A percentile compares a stretch with the other conserved stretches of the same genome.
Conservation (phyloP, 352 stramenopile species). For the Globisporangium nodosum region DNA sequence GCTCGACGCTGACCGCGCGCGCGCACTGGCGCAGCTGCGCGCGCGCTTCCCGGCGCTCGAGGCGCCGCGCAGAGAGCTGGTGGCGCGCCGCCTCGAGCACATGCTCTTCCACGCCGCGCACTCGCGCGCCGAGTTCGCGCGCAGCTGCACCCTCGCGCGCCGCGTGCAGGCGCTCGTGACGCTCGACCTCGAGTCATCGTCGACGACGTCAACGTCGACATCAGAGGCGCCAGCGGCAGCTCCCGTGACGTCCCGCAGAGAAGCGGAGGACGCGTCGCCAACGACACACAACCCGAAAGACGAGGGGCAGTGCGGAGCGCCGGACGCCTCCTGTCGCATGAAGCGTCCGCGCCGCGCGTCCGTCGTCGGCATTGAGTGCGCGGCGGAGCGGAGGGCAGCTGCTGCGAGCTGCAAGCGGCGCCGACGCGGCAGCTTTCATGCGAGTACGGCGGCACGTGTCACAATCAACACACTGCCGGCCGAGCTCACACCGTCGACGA, state of each 20-base stretch:
- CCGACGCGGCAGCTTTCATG: slow-evolving; percentile 1
- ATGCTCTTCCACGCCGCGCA: slow-evolving; percentile 67
- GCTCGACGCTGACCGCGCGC: slow-evolving; percentile 9
- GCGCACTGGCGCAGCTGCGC: slow-evolving; percentile 21
- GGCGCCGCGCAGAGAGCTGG: slow-evolving; percentile 8
- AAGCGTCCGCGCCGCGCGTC: slow-evolving; percentile 12
- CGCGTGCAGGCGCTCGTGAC: slow-evolving; percentile 72
- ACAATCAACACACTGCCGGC: too few relatives aligned
- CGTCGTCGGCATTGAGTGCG: slow-evolving; percentile 3
- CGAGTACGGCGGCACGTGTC: too few relatives aligned
- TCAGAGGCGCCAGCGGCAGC: not conserved
- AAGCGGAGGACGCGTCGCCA: too few relatives aligned
- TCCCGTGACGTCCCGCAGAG: not conserved
- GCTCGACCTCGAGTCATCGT: slow-evolving; percentile 10
- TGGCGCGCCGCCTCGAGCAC: slow-evolving; percentile 65
- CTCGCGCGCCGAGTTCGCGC: slow-evolving; percentile 61
- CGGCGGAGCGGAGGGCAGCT: not conserved
- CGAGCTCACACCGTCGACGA: too few relatives aligned
- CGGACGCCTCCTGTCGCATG: not conserved
- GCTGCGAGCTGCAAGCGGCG: not conserved
- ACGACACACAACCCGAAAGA: not conserved
- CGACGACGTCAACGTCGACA: not conserved
- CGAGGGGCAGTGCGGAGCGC: not conserved
- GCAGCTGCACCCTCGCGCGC: slow-evolving; percentile 54
- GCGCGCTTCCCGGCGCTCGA: slow-evolving; percentile 24